Evolutionary conservation across 2,329 filamentous ascomycete genomes (phyloP).

Genomic region (Intubia oerlemansii): DNA sequence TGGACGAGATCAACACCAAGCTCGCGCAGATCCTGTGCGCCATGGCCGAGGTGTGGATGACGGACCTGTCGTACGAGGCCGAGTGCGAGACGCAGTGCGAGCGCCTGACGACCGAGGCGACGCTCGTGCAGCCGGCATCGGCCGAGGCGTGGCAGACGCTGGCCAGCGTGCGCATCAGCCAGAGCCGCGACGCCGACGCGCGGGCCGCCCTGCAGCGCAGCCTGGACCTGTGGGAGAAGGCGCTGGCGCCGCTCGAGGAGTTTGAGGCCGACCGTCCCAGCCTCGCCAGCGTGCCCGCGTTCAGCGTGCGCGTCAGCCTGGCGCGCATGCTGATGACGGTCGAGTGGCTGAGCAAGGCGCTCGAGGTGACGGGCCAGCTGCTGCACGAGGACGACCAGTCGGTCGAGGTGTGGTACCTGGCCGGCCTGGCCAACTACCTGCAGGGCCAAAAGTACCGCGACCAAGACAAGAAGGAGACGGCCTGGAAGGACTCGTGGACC

Average conservation of each 20-base stretch:
- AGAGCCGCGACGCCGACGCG: conserved; percentile 60
- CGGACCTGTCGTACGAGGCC: conserved; percentile 79
- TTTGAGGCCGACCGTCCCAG: conserved; percentile 47
- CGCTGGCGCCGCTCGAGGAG: too few species aligned
- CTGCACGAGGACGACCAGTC: conserved; percentile 81
- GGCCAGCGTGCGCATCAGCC: conserved; percentile 83
- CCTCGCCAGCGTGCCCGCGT: conserved; percentile 67
- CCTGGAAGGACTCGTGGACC: conserved; percentile 41
- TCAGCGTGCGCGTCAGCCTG: conserved; percentile 66
- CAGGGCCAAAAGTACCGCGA: conserved; percentile 51
- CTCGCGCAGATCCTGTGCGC: conserved; percentile 83
- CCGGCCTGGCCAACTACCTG: conserved; percentile 79
- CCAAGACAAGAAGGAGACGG: conserved; percentile 19
- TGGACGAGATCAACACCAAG: conserved; percentile 47
- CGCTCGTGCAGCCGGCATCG: conserved; percentile 59
- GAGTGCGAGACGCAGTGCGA: conserved; percentile 84
- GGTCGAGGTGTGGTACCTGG: conserved; percentile 92
- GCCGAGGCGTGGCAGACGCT: conserved; percentile 90
- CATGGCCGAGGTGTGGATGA: conserved; percentile 97
- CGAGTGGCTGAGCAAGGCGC: conserved; percentile 63
- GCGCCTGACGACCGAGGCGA: conserved; percentile 70
- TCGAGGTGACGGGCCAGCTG: conserved; percentile 67
- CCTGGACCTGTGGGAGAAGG: conserved; percentile 68
- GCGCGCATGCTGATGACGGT: conserved; percentile 78
- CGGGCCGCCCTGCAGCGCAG: conserved; percentile 57